Base-by-base conservation (phyloP, 106 monocot genomes). In the Narthecium ossifragum region DNA sequence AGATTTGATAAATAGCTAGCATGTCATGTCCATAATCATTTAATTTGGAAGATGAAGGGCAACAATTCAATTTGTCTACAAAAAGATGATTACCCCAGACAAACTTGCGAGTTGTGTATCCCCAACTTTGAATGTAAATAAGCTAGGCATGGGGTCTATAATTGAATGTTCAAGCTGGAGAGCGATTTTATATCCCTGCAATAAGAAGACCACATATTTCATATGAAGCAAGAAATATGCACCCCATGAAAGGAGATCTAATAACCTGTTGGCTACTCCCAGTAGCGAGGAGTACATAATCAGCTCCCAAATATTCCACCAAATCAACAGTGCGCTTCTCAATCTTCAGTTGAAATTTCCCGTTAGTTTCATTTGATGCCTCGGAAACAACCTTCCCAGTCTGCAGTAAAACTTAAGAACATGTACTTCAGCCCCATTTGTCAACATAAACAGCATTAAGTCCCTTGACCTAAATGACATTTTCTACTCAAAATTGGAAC, bases 21-120 rank as follows among this genome's bases (percentile, higher is more conserved):
- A n/a, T n/a, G n/a, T n/a, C n/a, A n/a, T n/a, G n/a, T n/a, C n/a
- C n/a, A n/a, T n/a, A n/a, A n/a, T n/a, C n/a, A n/a, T n/a, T n/a
- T n/a, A n/a, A n/a, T n/a, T n/a, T n/a, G n/a, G n/a, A n/a, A n/a
- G n/a, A n/a, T n/a, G n/a, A n/a, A n/a, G n/a, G n/a, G n/a, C n/a
- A n/a, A n/a, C n/a, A n/a, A n/a, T n/a, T n/a, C n/a, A n/a, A n/a
- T n/a, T n/a, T n/a, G n/a, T n/a, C n/a, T n/a, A n/a, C n/a, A n/a
- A n/a, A n/a, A n/a, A n/a, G n/a, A n/a, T n/a, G n/a, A n/a, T 74
- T 85, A 96, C 94, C 89, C 94, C 94, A 69, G 94, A 86, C 39
- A 96, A 68, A 49, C 51, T 78, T 31, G 73, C 40, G 40, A 96
- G 52, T 29, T 73, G 59, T 46, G 34, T 24, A 51, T 96, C 80